phyloP scores from a whole-genome alignment of 441 rosid species.

The Pelargonium myrrhifolium region DNA sequence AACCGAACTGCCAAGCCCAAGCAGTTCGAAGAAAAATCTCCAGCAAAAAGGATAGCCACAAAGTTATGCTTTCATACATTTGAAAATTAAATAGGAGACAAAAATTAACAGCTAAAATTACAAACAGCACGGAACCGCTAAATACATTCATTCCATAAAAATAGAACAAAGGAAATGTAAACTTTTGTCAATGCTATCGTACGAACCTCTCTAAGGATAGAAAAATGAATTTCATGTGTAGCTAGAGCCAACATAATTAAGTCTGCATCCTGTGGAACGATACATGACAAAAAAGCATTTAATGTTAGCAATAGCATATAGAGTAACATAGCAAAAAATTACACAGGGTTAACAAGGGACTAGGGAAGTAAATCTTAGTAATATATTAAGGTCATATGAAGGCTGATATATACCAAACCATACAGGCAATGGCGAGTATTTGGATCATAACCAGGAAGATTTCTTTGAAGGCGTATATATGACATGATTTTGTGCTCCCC shows the following conservation, averaged over 20 bases:
- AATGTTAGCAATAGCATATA: conserved; percentile 13
- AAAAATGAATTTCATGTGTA: conserved; percentile 92
- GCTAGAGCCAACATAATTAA: conserved; percentile 95
- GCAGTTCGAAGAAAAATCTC: neutral
- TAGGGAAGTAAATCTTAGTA: conserved; percentile 7
- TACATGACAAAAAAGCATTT: conserved; percentile 20
- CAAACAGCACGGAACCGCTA: neutral
- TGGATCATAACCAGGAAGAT: conserved; percentile 83
- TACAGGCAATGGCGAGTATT: conserved; percentile 90
- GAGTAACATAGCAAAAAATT: conserved; percentile 14
- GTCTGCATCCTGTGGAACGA: conserved; percentile 80
- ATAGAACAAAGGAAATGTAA: neutral
- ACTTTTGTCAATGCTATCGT: neutral
- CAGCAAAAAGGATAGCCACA: too few species aligned
- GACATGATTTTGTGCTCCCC: conserved; percentile 98
- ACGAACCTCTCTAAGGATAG: conserved; percentile 92
- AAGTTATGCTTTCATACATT: neutral
- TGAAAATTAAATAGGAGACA: neutral
- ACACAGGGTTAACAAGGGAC: neutral
- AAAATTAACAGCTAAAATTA: neutral
- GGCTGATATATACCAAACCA: conserved; percentile 69
- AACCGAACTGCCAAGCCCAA: neutral
- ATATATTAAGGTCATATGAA: conserved; percentile 4
- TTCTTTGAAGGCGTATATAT: conserved; percentile 88
- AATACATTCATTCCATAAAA: neutral